Evolutionary conservation across 306 rosid genomes (phyloP), one percentile per base, ranked within the genome.

Genomic region (Medicago truncatula): DNA sequence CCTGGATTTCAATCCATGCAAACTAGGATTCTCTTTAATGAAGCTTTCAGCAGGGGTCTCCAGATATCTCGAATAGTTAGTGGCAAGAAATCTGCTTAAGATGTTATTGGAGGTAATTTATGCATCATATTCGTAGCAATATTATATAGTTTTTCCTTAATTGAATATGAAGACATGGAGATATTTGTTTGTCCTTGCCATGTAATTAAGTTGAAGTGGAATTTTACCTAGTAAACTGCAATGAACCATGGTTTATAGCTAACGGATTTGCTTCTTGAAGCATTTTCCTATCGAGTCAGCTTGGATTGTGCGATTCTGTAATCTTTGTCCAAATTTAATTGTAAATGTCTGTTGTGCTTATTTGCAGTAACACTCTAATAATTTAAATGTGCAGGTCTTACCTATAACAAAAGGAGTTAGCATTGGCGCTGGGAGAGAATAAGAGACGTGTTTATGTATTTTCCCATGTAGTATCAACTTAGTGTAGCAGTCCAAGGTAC

Each of bases 1-100:
- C 98, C 98, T 52, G 98, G 96, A 77, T 94, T 94, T 69, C 98
- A 94, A 75, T 78, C 97, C 20, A 94, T 94, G 98, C 98, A 94
- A 81, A 94, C 98, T 58, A 91, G 98, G 83, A 88, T 94, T 84
- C 85, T 94, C 61, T 94, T 94, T 52, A 94, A 94, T 77, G 97
- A 94, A 81, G 98, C 93, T 39, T 94, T 94, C 84, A 94, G 98
- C 86, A 82, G 98, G 85, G 98, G 98, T 75, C 98, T 94, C 47
- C 96, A 91, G 85, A 94, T 94, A 83, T 94, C 97, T 67, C 92
- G 94, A 69, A 86, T 94, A 79, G 82, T 94, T 63, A 67, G 86
- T 56, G 97, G 98, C 85, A 93, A 93, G 88, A 93, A 90, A 77
- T 78, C 83, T 57, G 83, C 44, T 70, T 89, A 86, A 91, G 77